These are phyloP conservation scores for Camillea tinctor DNA, from an alignment of 2,329 filamentous ascomycete species.

Conservation along the genomic window DNA sequence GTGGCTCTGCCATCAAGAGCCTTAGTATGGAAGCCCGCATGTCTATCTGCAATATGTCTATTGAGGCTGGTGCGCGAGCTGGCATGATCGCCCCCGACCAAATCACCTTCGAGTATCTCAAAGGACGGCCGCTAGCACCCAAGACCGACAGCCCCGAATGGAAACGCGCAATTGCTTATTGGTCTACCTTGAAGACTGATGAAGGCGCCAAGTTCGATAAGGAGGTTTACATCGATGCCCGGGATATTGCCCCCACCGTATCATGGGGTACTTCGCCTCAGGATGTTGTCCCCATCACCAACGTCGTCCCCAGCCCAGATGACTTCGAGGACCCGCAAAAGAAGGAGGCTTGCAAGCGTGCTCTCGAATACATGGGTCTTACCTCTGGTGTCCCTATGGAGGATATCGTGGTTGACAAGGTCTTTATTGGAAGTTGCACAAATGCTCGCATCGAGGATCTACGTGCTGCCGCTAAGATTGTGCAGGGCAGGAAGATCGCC, in stretches of 20 bases:
- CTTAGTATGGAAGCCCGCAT: conserved; percentile 97
- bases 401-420: conserved; percentile 89
- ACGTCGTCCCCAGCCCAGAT: conserved; percentile 86
- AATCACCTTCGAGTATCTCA: conserved; percentile 91
- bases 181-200: conserved; percentile 83
- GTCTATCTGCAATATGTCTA: conserved; percentile 99
- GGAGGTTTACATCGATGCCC: conserved; percentile 84
- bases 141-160: conserved; percentile 82
- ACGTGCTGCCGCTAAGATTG: conserved; percentile 78
- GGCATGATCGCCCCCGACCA: conserved; percentile 97
- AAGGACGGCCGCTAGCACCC: conserved; percentile 84
- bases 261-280: conserved; percentile 98
- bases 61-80: conserved; percentile 90
- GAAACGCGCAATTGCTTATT: conserved; percentile 85
- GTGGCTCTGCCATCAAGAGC: conserved; percentile 83
- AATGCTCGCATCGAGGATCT: conserved; percentile 97
- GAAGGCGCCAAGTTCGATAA: conserved; percentile 86
- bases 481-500: conserved; percentile 84
- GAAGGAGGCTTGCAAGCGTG: conserved; percentile 75
- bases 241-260: conserved; percentile 89
- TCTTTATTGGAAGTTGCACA: conserved; percentile 97
- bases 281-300: conserved; percentile 93
- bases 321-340: conserved; percentile 77
- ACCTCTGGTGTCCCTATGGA: conserved; percentile 84
- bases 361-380: conserved; percentile 96